Percentiles rank a stretch among this genome's conserved stretches.
phyloP scores from a whole-genome alignment of 1,284 basidiomycete genomes.

The Cutaneotrichosporon sp. region DNA sequence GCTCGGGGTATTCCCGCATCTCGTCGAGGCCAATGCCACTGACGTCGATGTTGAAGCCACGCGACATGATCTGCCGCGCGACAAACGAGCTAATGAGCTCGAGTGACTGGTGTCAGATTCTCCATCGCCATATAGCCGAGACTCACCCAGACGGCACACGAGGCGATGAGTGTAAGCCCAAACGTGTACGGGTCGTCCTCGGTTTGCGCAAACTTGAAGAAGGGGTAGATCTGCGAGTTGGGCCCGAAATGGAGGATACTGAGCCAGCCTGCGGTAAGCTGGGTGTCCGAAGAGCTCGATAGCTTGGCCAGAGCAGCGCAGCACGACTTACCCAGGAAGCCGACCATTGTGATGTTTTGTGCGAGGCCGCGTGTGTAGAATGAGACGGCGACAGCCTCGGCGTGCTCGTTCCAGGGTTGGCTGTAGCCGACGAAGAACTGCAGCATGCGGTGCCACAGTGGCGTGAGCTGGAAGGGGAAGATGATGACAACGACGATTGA shows the following conservation, averaged over 20 bases:
- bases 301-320: background rate
- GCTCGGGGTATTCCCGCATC: slow-evolving; percentile 58
- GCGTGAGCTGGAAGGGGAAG: slow-evolving; percentile 60
- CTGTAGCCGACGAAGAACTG: slow-evolving; percentile 55
- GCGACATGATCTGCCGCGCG: slow-evolving; percentile 55
- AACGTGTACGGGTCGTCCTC: slow-evolving; percentile 61
- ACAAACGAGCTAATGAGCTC: slow-evolving; percentile 57
- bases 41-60: slow-evolving; percentile 56
- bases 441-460: slow-evolving; percentile 52
- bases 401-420: slow-evolving; percentile 57
- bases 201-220: slow-evolving; percentile 57
- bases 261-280: slow-evolving; percentile 47
- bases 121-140: background rate
- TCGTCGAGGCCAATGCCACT: slow-evolving; percentile 58
- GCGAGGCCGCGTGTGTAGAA: slow-evolving; percentile 60
- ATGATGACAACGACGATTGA: slow-evolving; percentile 58
- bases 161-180: slow-evolving; percentile 58
- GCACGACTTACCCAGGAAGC: slow-evolving; percentile 50
- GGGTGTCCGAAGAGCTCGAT: background rate
- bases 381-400: slow-evolving; percentile 54
- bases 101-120: slow-evolving; percentile 37
- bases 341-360: slow-evolving; percentile 59
- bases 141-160: slow-evolving; percentile 57
- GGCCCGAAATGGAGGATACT: slow-evolving; percentile 59
- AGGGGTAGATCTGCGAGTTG: slow-evolving; percentile 59